These are phyloP conservation scores for Endotrypanum monterogeii DNA, from an alignment of 208 protist genomes.

Conservation along the genomic window DNA sequence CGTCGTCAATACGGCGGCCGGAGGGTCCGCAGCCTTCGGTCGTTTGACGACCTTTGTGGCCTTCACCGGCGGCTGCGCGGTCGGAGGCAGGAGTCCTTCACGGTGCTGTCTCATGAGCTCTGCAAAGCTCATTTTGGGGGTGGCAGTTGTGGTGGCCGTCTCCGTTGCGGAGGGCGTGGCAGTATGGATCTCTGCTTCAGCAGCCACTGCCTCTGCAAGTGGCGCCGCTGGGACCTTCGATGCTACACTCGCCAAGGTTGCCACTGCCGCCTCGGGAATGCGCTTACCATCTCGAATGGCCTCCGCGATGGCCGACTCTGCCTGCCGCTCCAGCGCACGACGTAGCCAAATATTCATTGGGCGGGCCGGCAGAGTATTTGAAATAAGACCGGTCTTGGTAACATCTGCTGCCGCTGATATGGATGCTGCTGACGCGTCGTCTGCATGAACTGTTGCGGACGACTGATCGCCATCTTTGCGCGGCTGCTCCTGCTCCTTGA, in stretches of 20 bases:
- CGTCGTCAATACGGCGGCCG: neutral
- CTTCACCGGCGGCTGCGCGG: constrained; percentile 34
- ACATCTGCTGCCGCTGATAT: neutral
- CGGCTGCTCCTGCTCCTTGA: neutral
- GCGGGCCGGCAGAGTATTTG: neutral
- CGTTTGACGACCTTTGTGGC: constrained; percentile 37
- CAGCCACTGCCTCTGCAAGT: neutral
- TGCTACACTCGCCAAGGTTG: neutral
- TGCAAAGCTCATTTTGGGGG: constrained; percentile 21
- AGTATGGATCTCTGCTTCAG: neutral
- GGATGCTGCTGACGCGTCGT: neutral
- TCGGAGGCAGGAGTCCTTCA: constrained; percentile 28
- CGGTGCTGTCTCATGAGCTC: constrained; percentile 41
- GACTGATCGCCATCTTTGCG: neutral
- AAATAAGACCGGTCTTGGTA: neutral
- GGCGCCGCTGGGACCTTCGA: neutral
- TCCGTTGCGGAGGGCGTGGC: constrained; percentile 2
- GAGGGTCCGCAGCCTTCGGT: constrained; percentile 11
- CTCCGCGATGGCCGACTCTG: constrained; percentile 25
- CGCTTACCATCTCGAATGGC: constrained; percentile 25
- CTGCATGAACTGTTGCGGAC: neutral
- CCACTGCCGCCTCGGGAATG: constrained; percentile 5
- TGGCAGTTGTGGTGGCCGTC: neutral
- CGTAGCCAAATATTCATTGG: constrained; percentile 34
- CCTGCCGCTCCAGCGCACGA: constrained; percentile 32